Conservation (phyloP, 441 rosid genomes). For the Flueggea neowawraea region DNA sequence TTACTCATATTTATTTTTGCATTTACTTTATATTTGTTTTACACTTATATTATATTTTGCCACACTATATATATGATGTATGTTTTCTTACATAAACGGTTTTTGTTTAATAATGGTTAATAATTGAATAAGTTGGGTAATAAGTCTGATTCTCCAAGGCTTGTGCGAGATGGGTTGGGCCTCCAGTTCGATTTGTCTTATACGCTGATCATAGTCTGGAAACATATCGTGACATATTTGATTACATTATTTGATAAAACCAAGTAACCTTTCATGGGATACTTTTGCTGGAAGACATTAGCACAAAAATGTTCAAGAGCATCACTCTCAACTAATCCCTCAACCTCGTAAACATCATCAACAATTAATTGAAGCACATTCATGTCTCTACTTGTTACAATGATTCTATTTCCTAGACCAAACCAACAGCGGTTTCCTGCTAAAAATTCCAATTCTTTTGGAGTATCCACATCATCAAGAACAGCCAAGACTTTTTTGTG, state of each 20-base stretch:
- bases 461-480: constrained; percentile 31
- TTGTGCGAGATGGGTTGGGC: too few relatives aligned
- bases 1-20: too few relatives aligned
- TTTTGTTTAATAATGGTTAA: too few relatives aligned
- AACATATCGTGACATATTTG: too few relatives aligned
- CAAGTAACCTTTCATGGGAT: background rate
- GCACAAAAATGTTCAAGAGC: constrained; percentile 26
- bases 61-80: too few relatives aligned
- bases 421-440: constrained; percentile 28
- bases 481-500: constrained; percentile 19
- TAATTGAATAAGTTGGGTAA: too few relatives aligned
- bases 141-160: too few relatives aligned
- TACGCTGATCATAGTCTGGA: too few relatives aligned
- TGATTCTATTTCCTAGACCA: constrained; percentile 37
- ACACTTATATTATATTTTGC: too few relatives aligned
- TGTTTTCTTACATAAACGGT: too few relatives aligned
- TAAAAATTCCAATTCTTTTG: constrained; percentile 19
- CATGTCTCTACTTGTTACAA: constrained; percentile 36
- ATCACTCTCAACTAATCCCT: constrained; percentile 12
- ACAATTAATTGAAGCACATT: constrained; percentile 20
- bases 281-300: constrained; percentile 23
- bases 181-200: too few relatives aligned
- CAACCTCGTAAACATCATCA: constrained; percentile 15
- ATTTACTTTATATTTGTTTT: too few relatives aligned
- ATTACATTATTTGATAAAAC: constrained; percentile 14